These are phyloP conservation scores for Chaetomium sp. DNA, from an alignment of 2,329 filamentous ascomycete genomes.

Conservation along the genomic window DNA sequence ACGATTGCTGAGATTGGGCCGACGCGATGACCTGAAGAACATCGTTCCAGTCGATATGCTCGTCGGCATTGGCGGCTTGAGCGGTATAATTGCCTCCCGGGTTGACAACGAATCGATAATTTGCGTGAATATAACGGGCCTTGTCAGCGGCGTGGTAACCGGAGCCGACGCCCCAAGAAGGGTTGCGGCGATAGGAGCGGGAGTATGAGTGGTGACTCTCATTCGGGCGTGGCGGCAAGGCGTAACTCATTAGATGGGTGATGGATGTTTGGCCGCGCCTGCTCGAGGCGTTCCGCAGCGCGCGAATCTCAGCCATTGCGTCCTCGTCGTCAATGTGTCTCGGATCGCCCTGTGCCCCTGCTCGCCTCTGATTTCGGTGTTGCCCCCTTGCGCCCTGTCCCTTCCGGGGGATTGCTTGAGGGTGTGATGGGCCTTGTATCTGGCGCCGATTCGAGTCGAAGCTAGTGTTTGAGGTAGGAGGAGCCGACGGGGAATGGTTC, in stretches of 20 bases:
- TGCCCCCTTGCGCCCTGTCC: conserved; percentile 76
- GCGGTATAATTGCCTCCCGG: conserved; percentile 76
- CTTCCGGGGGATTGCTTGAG: conserved; percentile 64
- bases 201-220: conserved; percentile 55
- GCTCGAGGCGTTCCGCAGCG: conserved; percentile 59
- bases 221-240: conserved; percentile 72
- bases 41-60: conserved; percentile 86
- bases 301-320: conserved; percentile 76
- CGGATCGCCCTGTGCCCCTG: conserved; percentile 47
- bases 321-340: conserved; percentile 70
- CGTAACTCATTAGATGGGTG: conserved; percentile 93
- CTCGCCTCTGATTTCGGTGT: conserved; percentile 79
- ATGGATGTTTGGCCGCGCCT: conserved; percentile 95
- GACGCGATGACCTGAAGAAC: conserved; percentile 92
- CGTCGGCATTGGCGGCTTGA: conserved; percentile 83
- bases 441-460: conserved; percentile 56
- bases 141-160: conserved; percentile 91
- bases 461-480: conserved; percentile 48
- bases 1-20: conserved; percentile 80
- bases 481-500: conserved; percentile 46
- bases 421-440: conserved; percentile 41
- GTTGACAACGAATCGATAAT: conserved; percentile 94
- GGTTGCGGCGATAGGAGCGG: conserved; percentile 67
- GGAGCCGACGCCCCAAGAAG: conserved; percentile 82
- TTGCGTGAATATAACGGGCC: conserved; percentile 86